A percentile compares a stretch with the other conserved stretches of the same genome.
Evolutionary conservation across 2,329 filamentous ascomycete species (phyloP).

Genomic region (Sporothrix humicola): DNA sequence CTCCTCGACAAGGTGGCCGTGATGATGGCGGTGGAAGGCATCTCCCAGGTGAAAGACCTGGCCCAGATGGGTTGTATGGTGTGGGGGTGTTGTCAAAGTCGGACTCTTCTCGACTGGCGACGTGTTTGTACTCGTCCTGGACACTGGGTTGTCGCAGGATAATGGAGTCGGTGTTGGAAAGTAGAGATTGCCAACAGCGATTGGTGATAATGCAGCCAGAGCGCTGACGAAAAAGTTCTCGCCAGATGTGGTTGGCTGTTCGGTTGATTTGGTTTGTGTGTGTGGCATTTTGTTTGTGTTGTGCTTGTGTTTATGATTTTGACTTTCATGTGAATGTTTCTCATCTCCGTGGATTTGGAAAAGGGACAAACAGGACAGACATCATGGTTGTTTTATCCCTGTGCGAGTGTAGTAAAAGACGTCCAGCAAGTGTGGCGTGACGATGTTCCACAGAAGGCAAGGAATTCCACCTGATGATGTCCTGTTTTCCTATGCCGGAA

Average conservation of each 20-base stretch:
- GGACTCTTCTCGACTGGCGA: neutral
- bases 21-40: neutral
- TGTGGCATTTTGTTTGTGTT: neutral
- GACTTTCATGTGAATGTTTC: neutral
- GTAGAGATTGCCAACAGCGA: neutral
- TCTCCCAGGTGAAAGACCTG: neutral
- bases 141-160: neutral
- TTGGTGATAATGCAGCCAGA: neutral
- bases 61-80: neutral
- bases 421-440: too few relatives aligned
- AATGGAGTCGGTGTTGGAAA: neutral
- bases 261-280: neutral
- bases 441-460: neutral
- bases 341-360: neutral
- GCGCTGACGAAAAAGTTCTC: neutral
- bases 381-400: neutral
- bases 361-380: neutral
- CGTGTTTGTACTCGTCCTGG: neutral
- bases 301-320: neutral
- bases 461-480: neutral
- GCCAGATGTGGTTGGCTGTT: neutral
- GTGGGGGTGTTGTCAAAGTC: neutral
- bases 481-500: too few relatives aligned
- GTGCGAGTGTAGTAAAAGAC: too few relatives aligned
- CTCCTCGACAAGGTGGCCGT: neutral